Base-by-base conservation (phyloP, 225 moss, liverwort and hornwort genomes). In the Pseudisothecium myosuroides region DNA sequence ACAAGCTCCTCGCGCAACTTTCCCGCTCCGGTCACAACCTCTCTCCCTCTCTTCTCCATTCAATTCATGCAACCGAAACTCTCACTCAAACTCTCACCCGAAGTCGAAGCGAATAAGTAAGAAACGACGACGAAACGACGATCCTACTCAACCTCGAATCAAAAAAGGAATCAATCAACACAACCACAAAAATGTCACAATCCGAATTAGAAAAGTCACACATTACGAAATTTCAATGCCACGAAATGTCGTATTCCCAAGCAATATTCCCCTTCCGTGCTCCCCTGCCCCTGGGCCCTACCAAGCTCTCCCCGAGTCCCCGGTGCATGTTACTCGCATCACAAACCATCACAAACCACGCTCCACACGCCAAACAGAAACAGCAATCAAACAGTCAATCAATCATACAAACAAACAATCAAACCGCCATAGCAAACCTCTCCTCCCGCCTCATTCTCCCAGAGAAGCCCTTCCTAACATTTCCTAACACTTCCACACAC, bases 201-300 rank as follows among this genome's bases (percentile, higher is more conserved):
- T 52, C 21, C 22, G 55, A 71, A 82, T 49, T 69, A 52, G 52
- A 54, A n/a, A 83, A 68, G 67, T 28, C 67, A 65, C 84, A 86
- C 63, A 62, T 3, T 36, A 11, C 49, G 78, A 77, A 77, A 82
- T 49, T 47, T 37, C 68, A 69, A 85, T 61, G 66, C 12, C 52
- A 45, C 39, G 67, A 47, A 64, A 67, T 87, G 67, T 78, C 83
- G 55, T 71, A 81, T 67, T 78, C 83, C 39, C 50, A 18, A 81
- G 72, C n/a, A 50, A 43, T 81, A 69, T 87, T 81, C 17, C 17
- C 41, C 81, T 61, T 50, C 31, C 81, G 54, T 85, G 76, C 87
- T 79, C 83, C 41, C 54, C 71, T 36, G 55, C 84, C 68, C 85
- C 89, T 89, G 89, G 92, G 83, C 88, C 93, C 91, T 93, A 90